These are phyloP conservation scores for Teunomyces aglyptinius DNA, from an alignment of 805 yeast genomes.

Conservation along the genomic window DNA sequence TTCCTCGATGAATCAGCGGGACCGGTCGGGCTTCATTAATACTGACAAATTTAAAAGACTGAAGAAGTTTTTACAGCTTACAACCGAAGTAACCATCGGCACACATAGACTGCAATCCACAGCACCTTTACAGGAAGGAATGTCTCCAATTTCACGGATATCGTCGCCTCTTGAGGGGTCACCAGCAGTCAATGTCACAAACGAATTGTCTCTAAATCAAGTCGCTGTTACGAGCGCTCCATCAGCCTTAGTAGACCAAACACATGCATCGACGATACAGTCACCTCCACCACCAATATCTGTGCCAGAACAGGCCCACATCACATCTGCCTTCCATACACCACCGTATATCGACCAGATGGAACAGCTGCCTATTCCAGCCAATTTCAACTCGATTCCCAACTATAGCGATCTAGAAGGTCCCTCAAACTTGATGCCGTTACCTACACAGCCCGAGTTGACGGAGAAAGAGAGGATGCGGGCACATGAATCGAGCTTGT, in stretches of 20 bases:
- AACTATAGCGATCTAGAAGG: constrained; percentile 7
- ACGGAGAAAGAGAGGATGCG: constrained; percentile 60
- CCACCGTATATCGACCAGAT: constrained; percentile 28
- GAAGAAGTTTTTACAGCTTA: constrained; percentile 77
- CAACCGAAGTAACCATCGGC: constrained; percentile 78
- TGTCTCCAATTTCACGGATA: background rate
- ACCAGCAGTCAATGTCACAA: background rate
- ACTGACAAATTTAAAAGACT: constrained; percentile 75
- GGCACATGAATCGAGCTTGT: constrained; percentile 53
- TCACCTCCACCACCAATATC: constrained; percentile 2
- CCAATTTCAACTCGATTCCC: constrained; percentile 8
- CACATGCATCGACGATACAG: background rate
- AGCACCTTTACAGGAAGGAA: constrained; percentile 19
- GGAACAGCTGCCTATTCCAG: constrained; percentile 5
- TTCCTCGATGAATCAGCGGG: constrained; percentile 22
- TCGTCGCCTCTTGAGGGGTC: constrained; percentile 1
- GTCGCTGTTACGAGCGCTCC: constrained; percentile 1
- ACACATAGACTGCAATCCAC: constrained; percentile 50
- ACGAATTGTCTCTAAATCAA: background rate
- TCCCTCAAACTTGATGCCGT: background rate
- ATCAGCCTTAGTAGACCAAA: background rate
- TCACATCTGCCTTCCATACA: constrained; percentile 15
- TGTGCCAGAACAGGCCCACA: background rate
- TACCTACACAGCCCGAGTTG: constrained; percentile 15
- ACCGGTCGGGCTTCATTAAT: constrained; percentile 54